Base-by-base conservation (phyloP, 495 filamentous ascomycete genomes). In the Annulohypoxylon nitens region DNA sequence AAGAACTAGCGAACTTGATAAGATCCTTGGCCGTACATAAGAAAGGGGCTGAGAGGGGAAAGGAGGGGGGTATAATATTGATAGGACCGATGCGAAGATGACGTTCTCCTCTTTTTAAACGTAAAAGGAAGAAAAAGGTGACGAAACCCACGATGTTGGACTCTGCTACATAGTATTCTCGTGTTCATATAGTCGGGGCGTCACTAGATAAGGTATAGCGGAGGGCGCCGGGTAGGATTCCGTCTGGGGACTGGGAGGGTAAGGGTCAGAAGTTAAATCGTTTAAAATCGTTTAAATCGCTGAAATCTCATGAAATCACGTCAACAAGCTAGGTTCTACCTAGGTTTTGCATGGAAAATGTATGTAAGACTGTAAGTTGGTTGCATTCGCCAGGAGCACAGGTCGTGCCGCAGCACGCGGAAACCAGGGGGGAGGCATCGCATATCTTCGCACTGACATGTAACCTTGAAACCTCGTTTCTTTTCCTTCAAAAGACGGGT, bases 41-140 rank as follows among this genome's bases (percentile, higher is more conserved):
- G 11, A 39, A 36, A 30, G 30, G 30, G 30, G 30, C 5, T 30
- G 30, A 30, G 30, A 30, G 30, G 30, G 30, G 5, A 30, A 30
- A 30, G 30, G 3, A 2, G 30, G 30, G 30, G 47, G 47, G 45
- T 53, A 64, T 64, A 64, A 39, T 64, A 54, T 23, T 12, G 26
- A 64, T 39, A 48, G 41, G 37, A 43, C 37, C 37, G 18, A 14
- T 43, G 37, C 26, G 43, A 43, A 30, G 30, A 30, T 30, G 30
- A 30, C 30, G 18, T 34, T 8, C 60, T 43, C 58, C 58, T 45
- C 58, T 61, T 61, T 61, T 61, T 61, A 34, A 20, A 59, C 25
- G 9, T 23, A 16, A 14, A 3, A 25, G 3, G 2, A 41, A 11
- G 12, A 9, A 47, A 25, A 33, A 47, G 47, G 45, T 16, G 20